Evolutionary conservation across 2,329 filamentous ascomycete genomes (phyloP).

Genomic region (Fusarium goolgardi): DNA sequence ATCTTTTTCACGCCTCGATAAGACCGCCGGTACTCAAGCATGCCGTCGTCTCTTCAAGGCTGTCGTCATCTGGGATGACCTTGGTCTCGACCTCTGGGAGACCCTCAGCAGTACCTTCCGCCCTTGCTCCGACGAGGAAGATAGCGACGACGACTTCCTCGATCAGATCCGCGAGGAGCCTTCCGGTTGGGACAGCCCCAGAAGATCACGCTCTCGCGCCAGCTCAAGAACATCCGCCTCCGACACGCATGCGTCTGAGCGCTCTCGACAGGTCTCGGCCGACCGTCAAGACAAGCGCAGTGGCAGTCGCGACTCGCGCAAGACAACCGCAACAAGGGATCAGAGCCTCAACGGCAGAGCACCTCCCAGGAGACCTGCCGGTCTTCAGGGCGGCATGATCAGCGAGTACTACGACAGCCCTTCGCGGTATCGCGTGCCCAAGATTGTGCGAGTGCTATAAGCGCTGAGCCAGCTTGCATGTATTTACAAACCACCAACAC

Average conservation of each 20-base stretch:
- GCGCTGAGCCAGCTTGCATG: not conserved
- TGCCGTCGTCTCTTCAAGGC: slow-evolving; percentile 55
- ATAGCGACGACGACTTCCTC: slow-evolving; percentile 31
- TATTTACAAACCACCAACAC: not conserved
- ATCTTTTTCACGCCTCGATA: slow-evolving; percentile 49
- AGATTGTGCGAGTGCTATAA: slow-evolving; percentile 39
- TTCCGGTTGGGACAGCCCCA: slow-evolving; percentile 25
- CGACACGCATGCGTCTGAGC: slow-evolving; percentile 29
- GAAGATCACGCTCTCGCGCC: slow-evolving; percentile 30
- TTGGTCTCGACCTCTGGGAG: slow-evolving; percentile 53
- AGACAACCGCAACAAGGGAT: slow-evolving; percentile 19
- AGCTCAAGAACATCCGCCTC: slow-evolving; percentile 35
- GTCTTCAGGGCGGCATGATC: slow-evolving; percentile 37
- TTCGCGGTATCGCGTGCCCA: slow-evolving; percentile 39
- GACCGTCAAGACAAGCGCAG: slow-evolving; percentile 33
- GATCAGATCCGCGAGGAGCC: slow-evolving; percentile 36
- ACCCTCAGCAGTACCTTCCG: slow-evolving; percentile 39
- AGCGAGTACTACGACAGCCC: slow-evolving; percentile 43
- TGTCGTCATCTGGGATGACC: slow-evolving; percentile 54
- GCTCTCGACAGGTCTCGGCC: slow-evolving; percentile 34
- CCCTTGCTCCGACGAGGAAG: slow-evolving; percentile 15
- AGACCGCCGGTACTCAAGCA: slow-evolving; percentile 52
- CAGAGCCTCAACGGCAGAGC: slow-evolving; percentile 23
- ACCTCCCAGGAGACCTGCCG: slow-evolving; percentile 22
- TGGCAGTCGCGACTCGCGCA: slow-evolving; percentile 30